Evolutionary conservation across 805 yeast genomes (phyloP).

Genomic region (Candida nitratophila): DNA sequence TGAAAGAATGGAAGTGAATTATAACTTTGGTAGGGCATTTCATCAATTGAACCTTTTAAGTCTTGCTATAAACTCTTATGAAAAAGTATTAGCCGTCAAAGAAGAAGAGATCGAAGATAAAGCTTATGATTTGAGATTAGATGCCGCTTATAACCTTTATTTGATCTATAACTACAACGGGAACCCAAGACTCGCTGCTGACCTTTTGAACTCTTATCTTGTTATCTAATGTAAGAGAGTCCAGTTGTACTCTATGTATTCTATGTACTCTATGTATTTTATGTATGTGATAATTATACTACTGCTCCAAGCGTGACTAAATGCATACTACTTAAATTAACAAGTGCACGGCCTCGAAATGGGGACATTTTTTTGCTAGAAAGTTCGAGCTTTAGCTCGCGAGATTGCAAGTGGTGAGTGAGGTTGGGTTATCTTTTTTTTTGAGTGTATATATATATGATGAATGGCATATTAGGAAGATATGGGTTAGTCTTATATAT

Average conservation of each 20-base stretch:
- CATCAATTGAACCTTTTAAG: slow-evolving; percentile 75
- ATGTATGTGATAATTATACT: no score
- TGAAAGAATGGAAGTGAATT: slow-evolving; percentile 71
- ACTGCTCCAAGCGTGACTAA: no score
- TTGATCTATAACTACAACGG: slow-evolving; percentile 73
- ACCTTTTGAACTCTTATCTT: slow-evolving; percentile 59
- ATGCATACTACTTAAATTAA: not conserved
- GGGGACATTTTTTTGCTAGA: not conserved
- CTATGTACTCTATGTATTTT: no score
- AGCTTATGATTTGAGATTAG: slow-evolving; percentile 48
- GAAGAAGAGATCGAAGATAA: slow-evolving; percentile 38
- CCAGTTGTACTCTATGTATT: no score
- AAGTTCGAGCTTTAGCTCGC: not conserved
- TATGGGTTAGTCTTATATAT: no score
- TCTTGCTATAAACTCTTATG: slow-evolving; percentile 68
- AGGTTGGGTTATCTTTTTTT: no score
- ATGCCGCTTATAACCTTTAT: slow-evolving; percentile 81
- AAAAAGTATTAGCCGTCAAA: slow-evolving; percentile 47
- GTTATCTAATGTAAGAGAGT: slow-evolving; percentile 29
- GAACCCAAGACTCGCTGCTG: slow-evolving; percentile 56
- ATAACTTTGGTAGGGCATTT: slow-evolving; percentile 78
- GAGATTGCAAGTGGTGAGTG: not conserved
- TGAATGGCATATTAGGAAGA: no score
- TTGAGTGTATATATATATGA: not conserved
- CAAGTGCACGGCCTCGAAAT: no score